Conservation (phyloP, 371 early-diverging fungal species). For the Apophysomyces elegans region DNA sequence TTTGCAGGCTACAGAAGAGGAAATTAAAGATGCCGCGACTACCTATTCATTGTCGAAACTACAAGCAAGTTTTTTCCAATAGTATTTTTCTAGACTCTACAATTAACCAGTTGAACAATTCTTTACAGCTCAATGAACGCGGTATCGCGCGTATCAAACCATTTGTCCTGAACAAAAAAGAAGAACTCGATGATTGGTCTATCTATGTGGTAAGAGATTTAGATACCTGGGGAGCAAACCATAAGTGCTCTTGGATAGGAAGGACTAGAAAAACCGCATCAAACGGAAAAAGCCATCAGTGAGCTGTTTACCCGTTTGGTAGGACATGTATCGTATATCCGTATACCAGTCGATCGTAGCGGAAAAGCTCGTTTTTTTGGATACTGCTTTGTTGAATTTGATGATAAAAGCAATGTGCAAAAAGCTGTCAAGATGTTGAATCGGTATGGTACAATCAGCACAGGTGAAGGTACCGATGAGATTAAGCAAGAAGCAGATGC, state of each 20-base stretch:
- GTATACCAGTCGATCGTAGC: conserved; percentile 32
- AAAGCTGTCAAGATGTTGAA: conserved; percentile 35
- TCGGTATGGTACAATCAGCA: conserved; percentile 10
- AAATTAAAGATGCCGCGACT: conserved; percentile 28
- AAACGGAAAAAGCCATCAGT: conserved; percentile 24
- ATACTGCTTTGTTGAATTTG: conserved; percentile 51
- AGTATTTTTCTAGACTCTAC: not conserved
- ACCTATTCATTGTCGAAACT: conserved; percentile 17
- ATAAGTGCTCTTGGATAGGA: conserved; percentile 21
- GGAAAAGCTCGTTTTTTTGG: conserved; percentile 28
- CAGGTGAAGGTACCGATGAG: not conserved
- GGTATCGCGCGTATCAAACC: conserved; percentile 43
- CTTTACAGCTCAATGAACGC: conserved; percentile 14
- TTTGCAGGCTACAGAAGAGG: conserved; percentile 26
- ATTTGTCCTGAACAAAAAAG: conserved; percentile 28
- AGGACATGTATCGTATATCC: conserved; percentile 40
- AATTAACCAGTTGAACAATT: not conserved
- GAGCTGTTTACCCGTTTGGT: conserved; percentile 29
- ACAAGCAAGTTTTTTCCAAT: conserved; percentile 18
- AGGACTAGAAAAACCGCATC: conserved; percentile 31
- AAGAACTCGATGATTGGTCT: conserved; percentile 44
- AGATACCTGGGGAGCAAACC: not conserved
- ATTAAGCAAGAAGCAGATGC: conserved; percentile 11
- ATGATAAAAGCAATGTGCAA: conserved; percentile 26
- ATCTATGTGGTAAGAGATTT: conserved; percentile 37